Evolutionary conservation across 2,329 filamentous ascomycete genomes (phyloP).

Genomic region (Fusarium decemcellulare): DNA sequence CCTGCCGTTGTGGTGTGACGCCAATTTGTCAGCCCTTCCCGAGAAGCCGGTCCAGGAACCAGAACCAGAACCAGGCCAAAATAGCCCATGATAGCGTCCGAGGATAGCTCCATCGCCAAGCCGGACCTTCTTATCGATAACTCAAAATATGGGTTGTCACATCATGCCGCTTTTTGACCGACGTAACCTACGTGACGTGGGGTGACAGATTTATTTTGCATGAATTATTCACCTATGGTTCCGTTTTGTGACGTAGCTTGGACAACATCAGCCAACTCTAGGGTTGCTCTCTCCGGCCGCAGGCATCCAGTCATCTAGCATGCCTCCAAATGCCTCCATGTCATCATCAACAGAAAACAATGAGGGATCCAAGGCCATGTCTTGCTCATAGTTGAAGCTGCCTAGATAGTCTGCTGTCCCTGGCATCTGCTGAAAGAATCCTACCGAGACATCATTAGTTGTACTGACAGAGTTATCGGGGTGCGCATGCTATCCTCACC

Average conservation of each 20-base stretch:
- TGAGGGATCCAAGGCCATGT: conserved; percentile 27
- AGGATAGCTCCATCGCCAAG: conserved; percentile 8
- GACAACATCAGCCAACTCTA: no score
- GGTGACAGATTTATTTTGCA: conserved; percentile 5
- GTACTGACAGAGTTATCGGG: not conserved
- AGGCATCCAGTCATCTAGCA: conserved; percentile 18
- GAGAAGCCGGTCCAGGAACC: conserved; percentile 12
- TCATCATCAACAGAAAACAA: conserved; percentile 19
- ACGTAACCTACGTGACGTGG: not conserved
- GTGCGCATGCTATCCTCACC: not conserved
- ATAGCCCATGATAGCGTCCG: not conserved
- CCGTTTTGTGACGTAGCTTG: no score
- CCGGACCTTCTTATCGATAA: conserved; percentile 1
- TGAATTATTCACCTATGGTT: not conserved
- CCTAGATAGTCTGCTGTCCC: not conserved
- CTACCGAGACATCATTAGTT: not conserved
- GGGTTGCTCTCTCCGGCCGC: not conserved
- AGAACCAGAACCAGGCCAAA: not conserved
- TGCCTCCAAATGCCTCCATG: conserved; percentile 14
- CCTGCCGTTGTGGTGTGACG: conserved; percentile 34
- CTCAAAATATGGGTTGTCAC: not conserved
- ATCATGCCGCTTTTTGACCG: not conserved
- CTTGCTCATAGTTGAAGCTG: conserved; percentile 26
- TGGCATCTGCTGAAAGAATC: not conserved
- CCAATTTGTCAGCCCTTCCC: conserved; percentile 42